Percentiles rank a stretch among this genome's conserved stretches.
Conservation (phyloP, 371 early-diverging fungal genomes). For the Scutellospora calospora region DNA sequence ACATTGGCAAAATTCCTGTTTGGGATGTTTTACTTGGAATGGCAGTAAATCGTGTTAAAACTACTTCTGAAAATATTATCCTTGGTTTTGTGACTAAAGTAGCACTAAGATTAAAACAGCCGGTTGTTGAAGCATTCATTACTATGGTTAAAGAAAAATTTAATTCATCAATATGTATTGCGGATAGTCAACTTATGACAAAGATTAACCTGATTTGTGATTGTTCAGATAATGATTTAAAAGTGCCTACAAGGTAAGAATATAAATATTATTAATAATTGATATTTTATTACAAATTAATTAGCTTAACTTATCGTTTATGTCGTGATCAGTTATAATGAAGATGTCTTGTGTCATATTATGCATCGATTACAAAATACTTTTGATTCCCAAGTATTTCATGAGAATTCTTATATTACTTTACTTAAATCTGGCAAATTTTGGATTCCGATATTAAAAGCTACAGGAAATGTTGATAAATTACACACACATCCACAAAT, state of each 20-base stretch:
- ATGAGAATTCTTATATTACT: background rate
- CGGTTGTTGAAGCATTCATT: background rate
- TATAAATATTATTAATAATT: background rate
- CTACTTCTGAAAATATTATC: background rate
- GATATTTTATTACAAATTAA: constrained; percentile 28
- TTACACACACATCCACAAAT: constrained; percentile 12
- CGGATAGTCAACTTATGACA: background rate
- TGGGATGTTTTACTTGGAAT: background rate
- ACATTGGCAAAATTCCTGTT: background rate
- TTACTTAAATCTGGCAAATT: constrained; percentile 24
- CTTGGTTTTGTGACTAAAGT: background rate
- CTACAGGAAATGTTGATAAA: constrained; percentile 15
- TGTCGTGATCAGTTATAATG: constrained; percentile 26
- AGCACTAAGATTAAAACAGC: background rate
- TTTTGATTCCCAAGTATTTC: background rate
- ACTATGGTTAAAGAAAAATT: background rate
- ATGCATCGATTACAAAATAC: background rate
- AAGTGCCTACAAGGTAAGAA: constrained; percentile 27
- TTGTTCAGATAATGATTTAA: background rate
- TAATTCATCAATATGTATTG: background rate
- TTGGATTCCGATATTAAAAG: constrained; percentile 18
- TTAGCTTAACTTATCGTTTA: constrained; percentile 2
- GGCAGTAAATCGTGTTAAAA: background rate
- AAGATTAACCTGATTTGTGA: background rate
- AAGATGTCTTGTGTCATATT: constrained; percentile 25